These are phyloP conservation scores for Cadophora gregata DNA, from an alignment of 2,329 filamentous ascomycete species.

Conservation along the genomic window DNA sequence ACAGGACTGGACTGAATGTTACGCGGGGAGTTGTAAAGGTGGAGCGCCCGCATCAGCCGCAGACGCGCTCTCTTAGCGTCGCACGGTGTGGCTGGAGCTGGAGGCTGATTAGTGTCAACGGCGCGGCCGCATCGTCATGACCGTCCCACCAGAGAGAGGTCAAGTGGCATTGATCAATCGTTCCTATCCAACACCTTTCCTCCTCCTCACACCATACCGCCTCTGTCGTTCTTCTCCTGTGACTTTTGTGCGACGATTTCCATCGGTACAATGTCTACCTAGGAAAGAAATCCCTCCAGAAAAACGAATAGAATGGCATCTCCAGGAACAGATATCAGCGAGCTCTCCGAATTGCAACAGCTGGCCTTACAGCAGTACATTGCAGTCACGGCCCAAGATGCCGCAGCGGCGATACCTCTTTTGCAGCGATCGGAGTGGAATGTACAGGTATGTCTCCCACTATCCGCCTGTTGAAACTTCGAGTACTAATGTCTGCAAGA, in stretches of 20 bases:
- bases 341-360: conserved; percentile 51
- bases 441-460: conserved; percentile 67
- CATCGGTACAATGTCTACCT: conserved; percentile 8
- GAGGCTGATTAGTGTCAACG: too few relatives aligned
- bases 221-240: not conserved
- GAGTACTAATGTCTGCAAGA: conserved; percentile 55
- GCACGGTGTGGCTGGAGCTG: conserved; percentile 13
- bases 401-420: conserved; percentile 76
- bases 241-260: not conserved
- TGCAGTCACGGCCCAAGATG: conserved; percentile 83
- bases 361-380: conserved; percentile 87
- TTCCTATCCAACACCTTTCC: not conserved
- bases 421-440: conserved; percentile 94
- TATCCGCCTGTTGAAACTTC: not conserved
- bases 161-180: not conserved
- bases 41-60: conserved; percentile 14
- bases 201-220: not conserved
- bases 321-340: conserved; percentile 22
- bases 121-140: not conserved
- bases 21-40: conserved; percentile 18
- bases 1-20: conserved; percentile 10
- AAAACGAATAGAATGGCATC: conserved; percentile 14
- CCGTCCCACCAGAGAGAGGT: not conserved
- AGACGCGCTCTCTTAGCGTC: conserved; percentile 6
- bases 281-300: not conserved